Conservation (phyloP, 78 protist species). For the Dictyostelium capitatum region DNA sequence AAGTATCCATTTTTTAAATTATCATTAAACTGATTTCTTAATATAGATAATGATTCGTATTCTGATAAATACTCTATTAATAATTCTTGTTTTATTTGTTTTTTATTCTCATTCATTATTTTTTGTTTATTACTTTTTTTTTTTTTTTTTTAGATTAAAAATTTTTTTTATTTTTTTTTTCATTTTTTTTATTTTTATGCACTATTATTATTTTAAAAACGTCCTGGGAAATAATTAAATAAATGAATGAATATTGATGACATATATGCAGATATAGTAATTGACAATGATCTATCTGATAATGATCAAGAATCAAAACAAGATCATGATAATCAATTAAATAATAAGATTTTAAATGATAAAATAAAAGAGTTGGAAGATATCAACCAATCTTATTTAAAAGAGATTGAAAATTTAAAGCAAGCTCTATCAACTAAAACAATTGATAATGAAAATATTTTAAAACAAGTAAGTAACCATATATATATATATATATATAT, state of each 20-base stretch:
- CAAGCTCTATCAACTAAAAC: background rate
- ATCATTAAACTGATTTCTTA: constrained; percentile 13
- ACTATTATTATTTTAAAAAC: background rate
- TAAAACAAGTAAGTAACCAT: background rate
- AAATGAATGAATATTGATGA: constrained; percentile 21
- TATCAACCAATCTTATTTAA: background rate
- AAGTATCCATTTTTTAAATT: constrained; percentile 43
- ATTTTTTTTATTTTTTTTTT: background rate
- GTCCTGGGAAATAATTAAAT: background rate
- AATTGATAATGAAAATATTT: background rate
- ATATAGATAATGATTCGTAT: background rate
- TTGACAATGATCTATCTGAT: background rate
- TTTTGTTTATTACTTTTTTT: no score
- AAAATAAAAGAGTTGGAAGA: constrained; percentile 3
- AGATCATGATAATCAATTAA: background rate
- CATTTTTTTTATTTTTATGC: background rate
- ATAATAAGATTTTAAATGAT: background rate
- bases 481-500: no score
- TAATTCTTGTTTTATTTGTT: background rate
- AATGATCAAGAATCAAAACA: background rate
- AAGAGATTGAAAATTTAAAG: background rate
- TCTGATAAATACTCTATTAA: background rate
- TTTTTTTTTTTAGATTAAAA: no score
- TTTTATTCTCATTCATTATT: background rate
- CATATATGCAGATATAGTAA: constrained; percentile 9